Conservation (phyloP, 2,329 filamentous ascomycete species). For the Akanthomyces uredinophilus region DNA sequence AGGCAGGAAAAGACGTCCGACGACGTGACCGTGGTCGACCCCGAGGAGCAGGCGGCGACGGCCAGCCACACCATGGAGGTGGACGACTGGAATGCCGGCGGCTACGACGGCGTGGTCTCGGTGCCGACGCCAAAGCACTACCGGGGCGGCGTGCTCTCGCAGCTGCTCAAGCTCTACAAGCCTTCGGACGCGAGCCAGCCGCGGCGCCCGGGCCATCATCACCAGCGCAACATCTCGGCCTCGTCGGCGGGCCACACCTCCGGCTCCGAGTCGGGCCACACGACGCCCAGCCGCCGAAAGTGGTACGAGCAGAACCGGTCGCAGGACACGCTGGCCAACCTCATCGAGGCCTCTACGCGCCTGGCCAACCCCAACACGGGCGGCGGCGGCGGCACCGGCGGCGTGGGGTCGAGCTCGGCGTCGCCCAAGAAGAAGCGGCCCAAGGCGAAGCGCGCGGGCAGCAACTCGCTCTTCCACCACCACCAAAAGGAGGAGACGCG, state of each 20-base stretch:
- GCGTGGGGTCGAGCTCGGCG: slow-evolving; percentile 8
- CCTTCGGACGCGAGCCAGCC: slow-evolving; percentile 25
- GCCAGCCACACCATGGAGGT: slow-evolving; percentile 17
- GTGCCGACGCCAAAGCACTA: slow-evolving; percentile 38
- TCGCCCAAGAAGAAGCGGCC: slow-evolving; percentile 28
- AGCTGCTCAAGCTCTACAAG: slow-evolving; percentile 44
- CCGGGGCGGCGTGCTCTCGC: slow-evolving; percentile 40
- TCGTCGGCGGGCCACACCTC: slow-evolving; percentile 8
- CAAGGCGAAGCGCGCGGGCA: slow-evolving; percentile 21
- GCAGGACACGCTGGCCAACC: slow-evolving; percentile 41
- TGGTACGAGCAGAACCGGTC: slow-evolving; percentile 46
- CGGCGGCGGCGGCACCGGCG: slow-evolving; percentile 16
- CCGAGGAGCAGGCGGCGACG: slow-evolving; percentile 15
- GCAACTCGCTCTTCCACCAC: slow-evolving; percentile 35
- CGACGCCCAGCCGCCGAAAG: slow-evolving; percentile 39
- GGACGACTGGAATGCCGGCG: slow-evolving; percentile 34
- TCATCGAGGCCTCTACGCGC: slow-evolving; percentile 41
- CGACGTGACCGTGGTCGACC: slow-evolving; percentile 19
- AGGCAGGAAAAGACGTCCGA: slow-evolving; percentile 7
- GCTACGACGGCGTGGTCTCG: slow-evolving; percentile 37
- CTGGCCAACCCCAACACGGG: slow-evolving; percentile 33
- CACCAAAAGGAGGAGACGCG: slow-evolving; percentile 41
- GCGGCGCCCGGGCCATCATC: slow-evolving; percentile 14
- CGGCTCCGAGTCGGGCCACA: slow-evolving; percentile 30
- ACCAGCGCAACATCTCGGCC: slow-evolving; percentile 20